Evolutionary conservation across 768 basidiomycete genomes (phyloP), one percentile per base, ranked within the genome.

Genomic region (Sporobolomyces pararoseus): DNA sequence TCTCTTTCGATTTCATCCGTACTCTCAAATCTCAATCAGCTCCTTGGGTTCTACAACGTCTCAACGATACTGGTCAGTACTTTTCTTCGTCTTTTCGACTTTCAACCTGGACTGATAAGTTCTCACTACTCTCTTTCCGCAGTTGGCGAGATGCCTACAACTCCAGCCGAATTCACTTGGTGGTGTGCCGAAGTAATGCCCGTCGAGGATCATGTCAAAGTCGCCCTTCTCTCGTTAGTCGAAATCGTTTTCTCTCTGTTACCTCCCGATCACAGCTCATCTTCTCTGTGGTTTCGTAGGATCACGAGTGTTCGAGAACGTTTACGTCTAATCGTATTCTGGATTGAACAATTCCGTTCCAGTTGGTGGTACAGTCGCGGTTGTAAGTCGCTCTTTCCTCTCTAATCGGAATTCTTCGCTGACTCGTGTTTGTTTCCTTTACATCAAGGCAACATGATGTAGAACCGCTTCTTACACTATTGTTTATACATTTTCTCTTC

Each of bases 161-260:
- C 68, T 25, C 71, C 75, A 17, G 55, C 66, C 51, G 72, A 75
- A 29, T 76, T 77, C 29, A 65, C 70, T 9, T 77, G 70, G 65
- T 77, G 69, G 65, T 75, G 75, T 60, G 76, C 71, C 23, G 73
- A 84, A 82, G 81, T 95, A 31, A 87, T 98, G 64, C 95, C 95
- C 32, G 93, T 98, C 75, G 92, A 96, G 77, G 92, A 96, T 66
- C 84, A 87, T 75, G 94, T 97, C 82, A 96, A 96, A 79, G 85
- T 91, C 16, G 90, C 91, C 72, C 84, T 98, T 13, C 82, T 94
- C 16, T 89, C 72, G 71, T 73, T 2, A 32, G 61, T 62, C 55
- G 23, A 17, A 16, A 21, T 21, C 39, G 39, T 17, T 42, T 42
- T 29, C 54, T 37, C 12, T 3, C 12, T 13, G 31, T 14, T 17